Evolutionary conservation across 257 asterid species (phyloP).

Genomic region (Primulina huaijiensis): DNA sequence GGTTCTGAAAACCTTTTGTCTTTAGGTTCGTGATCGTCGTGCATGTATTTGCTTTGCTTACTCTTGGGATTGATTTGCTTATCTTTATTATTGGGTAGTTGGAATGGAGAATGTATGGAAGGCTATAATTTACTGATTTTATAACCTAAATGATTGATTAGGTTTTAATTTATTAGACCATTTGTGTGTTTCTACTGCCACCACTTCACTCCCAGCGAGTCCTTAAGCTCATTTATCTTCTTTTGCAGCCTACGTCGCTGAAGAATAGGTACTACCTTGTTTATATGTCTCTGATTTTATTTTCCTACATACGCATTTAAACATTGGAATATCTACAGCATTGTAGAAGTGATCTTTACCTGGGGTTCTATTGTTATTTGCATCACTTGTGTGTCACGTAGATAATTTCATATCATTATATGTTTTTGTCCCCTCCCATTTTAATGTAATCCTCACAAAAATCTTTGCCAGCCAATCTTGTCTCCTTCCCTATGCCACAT

Average conservation of each 20-base stretch:
- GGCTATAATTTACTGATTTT: background rate
- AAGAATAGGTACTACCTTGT: too few species aligned
- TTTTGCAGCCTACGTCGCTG: too few species aligned
- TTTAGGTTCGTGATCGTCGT: background rate
- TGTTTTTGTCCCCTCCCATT: background rate
- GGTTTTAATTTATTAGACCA: background rate
- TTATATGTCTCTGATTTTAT: too few species aligned
- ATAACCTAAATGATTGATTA: background rate
- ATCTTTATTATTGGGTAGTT: background rate
- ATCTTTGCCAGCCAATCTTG: background rate
- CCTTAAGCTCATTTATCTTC: too few species aligned
- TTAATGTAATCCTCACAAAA: background rate
- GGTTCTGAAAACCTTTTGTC: background rate
- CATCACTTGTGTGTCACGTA: too few species aligned
- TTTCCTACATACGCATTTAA: too few species aligned
- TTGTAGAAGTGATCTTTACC: too few species aligned
- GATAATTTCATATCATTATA: too few species aligned
- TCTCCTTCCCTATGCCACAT: background rate
- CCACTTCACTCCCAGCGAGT: too few species aligned
- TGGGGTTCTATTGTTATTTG: too few species aligned
- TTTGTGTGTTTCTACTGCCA: too few species aligned
- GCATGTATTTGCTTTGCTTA: background rate
- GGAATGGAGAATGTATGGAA: background rate
- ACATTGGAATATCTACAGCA: too few species aligned
- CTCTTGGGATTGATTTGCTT: background rate